These are phyloP conservation scores for Rhamnella rubrinervis DNA, from an alignment of 331 rosid species.

Conservation along the genomic window DNA sequence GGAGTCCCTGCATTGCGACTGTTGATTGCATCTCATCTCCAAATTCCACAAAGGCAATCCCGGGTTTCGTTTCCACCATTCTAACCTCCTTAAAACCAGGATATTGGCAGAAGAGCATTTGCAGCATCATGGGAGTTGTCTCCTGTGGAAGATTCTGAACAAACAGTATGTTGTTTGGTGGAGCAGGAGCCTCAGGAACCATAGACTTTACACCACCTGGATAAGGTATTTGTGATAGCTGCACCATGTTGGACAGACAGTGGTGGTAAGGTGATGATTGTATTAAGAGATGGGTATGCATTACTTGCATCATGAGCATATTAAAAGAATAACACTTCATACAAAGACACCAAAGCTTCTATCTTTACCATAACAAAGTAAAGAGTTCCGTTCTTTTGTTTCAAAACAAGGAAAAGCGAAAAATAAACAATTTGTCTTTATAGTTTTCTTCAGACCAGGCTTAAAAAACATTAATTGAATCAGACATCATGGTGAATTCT, in stretches of 20 bases:
- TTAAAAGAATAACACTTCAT: not conserved
- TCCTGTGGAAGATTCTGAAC: constrained; percentile 91
- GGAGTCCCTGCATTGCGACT: constrained; percentile 86
- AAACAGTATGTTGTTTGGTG: constrained; percentile 89
- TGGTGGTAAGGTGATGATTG: not conserved
- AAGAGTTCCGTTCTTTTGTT: not conserved
- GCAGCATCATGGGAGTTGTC: constrained; percentile 92
- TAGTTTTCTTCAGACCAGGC: too few species aligned
- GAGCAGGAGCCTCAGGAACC: constrained; percentile 96
- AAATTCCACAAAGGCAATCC: constrained; percentile 94
- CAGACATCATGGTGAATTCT: not conserved
- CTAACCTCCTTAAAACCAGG: constrained; percentile 95
- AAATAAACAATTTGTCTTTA: not conserved
- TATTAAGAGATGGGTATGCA: not conserved
- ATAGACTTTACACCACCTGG: constrained; percentile 76
- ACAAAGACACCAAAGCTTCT: not conserved
- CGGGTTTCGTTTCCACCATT: constrained; percentile 96
- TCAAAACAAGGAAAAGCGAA: not conserved
- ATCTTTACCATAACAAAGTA: not conserved
- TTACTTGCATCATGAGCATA: not conserved
- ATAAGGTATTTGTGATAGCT: constrained; percentile 69
- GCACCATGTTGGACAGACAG: constrained; percentile 16
- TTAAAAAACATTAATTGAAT: not conserved
- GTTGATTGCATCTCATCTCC: constrained; percentile 89
- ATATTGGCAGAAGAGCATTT: constrained; percentile 92